Percentiles rank a stretch among this genome's conserved stretches.
phyloP scores from a whole-genome alignment of 805 yeast species.

The Zygotorulaspora chibaensis region DNA sequence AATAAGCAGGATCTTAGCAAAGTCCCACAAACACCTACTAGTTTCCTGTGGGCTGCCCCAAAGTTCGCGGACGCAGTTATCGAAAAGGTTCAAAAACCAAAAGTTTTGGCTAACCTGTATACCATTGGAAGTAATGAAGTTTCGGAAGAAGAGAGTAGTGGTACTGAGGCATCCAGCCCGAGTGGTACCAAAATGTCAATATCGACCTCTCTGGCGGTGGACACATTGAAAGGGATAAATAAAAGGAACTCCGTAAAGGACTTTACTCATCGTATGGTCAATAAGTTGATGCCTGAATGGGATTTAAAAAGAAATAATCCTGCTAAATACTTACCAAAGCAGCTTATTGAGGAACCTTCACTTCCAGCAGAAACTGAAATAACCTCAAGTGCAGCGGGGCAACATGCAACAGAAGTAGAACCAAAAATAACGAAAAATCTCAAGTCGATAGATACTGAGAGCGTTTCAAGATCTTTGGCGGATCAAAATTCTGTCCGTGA shows the following conservation, averaged over 20 bases:
- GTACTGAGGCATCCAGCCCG: slow-evolving; percentile 3
- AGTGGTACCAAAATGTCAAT: slow-evolving; percentile 6
- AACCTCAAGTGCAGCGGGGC: too few species aligned
- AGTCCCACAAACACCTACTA: slow-evolving; percentile 7
- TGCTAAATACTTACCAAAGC: not conserved
- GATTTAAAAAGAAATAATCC: slow-evolving; percentile 7
- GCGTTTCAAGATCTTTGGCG: not conserved
- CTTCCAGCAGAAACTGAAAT: too few species aligned
- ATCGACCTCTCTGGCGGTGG: slow-evolving; percentile 24
- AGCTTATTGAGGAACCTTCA: not conserved
- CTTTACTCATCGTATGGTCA: slow-evolving; percentile 25
- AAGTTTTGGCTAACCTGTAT: slow-evolving; percentile 24
- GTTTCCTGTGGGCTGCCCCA: slow-evolving; percentile 28
- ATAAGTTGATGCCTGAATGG: slow-evolving; percentile 19
- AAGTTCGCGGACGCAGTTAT: slow-evolving; percentile 25
- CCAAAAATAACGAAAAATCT: slow-evolving; percentile 17
- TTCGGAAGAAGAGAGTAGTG: slow-evolving; percentile 1
- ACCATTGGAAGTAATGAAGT: slow-evolving; percentile 4
- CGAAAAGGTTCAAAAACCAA: slow-evolving; percentile 23
- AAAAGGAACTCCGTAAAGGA: slow-evolving; percentile 22
- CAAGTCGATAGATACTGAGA: slow-evolving; percentile 1
- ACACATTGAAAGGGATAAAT: slow-evolving; percentile 25
- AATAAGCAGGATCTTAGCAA: slow-evolving; percentile 1
- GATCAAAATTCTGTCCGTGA: slow-evolving; percentile 10
- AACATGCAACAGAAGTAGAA: not conserved